A percentile compares a stretch with the other conserved stretches of the same genome.
These are phyloP conservation scores for Mallotus repandus DNA, from an alignment of 441 rosid genomes.

Conservation along the genomic window DNA sequence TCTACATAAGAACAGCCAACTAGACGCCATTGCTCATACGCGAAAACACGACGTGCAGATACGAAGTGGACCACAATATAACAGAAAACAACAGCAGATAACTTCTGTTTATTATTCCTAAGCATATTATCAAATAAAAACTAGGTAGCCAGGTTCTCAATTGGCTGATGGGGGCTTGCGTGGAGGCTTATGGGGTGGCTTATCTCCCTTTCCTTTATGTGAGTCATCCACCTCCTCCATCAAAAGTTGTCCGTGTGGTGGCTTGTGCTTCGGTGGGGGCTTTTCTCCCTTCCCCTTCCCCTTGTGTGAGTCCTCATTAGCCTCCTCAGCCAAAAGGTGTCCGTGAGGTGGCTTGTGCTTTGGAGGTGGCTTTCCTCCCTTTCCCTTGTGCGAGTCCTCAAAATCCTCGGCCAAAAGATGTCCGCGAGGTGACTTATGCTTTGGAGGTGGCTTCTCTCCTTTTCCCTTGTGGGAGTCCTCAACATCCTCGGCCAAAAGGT, in stretches of 20 bases:
- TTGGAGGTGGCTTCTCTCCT: background rate
- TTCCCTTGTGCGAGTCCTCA: background rate
- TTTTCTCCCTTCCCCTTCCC: background rate
- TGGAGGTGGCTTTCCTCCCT: background rate
- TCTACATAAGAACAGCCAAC: too few species aligned
- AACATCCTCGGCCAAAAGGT: background rate
- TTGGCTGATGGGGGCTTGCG: slow-evolving; percentile 5
- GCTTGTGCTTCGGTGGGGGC: background rate
- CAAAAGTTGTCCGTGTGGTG: background rate
- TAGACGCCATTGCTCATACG: too few species aligned
- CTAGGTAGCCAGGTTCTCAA: too few species aligned
- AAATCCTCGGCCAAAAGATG: background rate
- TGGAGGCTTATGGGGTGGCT: background rate
- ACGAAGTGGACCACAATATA: too few species aligned
- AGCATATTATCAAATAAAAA: too few species aligned
- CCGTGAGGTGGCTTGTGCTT: background rate
- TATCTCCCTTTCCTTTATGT: background rate
- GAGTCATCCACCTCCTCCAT: background rate
- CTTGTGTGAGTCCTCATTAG: background rate
- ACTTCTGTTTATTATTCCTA: too few species aligned
- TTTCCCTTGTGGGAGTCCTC: slow-evolving; percentile 14
- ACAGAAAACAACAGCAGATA: too few species aligned
- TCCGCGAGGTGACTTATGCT: background rate
- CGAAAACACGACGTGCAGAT: too few species aligned
- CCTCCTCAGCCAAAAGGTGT: background rate